Conservation (phyloP, 345 rosid species). For the Combretum micranthum region DNA sequence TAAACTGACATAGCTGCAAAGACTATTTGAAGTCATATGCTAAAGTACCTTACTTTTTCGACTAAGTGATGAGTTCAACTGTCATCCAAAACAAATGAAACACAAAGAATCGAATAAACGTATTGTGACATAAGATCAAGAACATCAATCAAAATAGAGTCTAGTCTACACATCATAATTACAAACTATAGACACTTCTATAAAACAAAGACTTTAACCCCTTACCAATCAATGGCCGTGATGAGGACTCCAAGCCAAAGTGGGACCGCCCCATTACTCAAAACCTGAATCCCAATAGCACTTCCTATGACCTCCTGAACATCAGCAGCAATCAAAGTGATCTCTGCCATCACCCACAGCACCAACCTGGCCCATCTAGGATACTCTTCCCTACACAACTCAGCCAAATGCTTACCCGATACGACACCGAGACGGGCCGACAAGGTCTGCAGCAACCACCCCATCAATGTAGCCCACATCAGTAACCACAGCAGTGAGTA, state of each 20-base stretch:
- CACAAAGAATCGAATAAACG: too few species aligned
- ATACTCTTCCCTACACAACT: slow-evolving; percentile 86
- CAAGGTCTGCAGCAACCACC: slow-evolving; percentile 68
- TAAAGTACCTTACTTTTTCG: too few species aligned
- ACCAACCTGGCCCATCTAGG: slow-evolving; percentile 72
- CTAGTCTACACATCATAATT: not conserved
- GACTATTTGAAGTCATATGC: too few species aligned
- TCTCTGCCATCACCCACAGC: slow-evolving; percentile 91
- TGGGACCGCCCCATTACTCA: slow-evolving; percentile 74
- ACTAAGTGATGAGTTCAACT: too few species aligned
- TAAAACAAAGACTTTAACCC: not conserved
- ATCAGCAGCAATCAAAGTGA: slow-evolving; percentile 88
- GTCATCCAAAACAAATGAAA: too few species aligned
- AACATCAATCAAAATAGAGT: not conserved
- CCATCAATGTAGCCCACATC: slow-evolving; percentile 90
- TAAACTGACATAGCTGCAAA: too few species aligned
- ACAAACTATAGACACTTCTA: not conserved
- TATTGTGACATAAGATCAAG: too few species aligned
- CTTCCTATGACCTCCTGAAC: slow-evolving; percentile 97
- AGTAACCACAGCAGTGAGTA: slow-evolving; percentile 82
- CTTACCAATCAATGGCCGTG: slow-evolving; percentile 82
- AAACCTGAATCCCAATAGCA: slow-evolving; percentile 87
- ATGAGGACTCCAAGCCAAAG: slow-evolving; percentile 91
- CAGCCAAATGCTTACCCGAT: slow-evolving; percentile 84
- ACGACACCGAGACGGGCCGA: slow-evolving; percentile 90